These are phyloP conservation scores for Ogataea zsoltii DNA, from an alignment of 805 yeast species.

Conservation along the genomic window DNA sequence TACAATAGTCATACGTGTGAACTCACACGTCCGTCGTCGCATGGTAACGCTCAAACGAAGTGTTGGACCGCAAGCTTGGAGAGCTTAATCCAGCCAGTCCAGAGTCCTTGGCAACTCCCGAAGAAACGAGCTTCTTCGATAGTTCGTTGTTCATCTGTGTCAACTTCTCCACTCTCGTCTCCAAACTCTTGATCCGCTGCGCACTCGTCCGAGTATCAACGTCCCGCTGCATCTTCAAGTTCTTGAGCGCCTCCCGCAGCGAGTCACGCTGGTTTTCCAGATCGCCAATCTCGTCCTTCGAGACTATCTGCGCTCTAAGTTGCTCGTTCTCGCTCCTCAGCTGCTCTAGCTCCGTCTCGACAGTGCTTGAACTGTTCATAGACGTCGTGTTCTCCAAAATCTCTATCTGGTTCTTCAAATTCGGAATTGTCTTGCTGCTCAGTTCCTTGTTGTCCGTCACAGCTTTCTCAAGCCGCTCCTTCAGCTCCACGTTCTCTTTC, in stretches of 20 bases:
- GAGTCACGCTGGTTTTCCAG: constrained; percentile 33
- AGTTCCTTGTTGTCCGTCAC: constrained; percentile 43
- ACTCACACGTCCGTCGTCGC: neutral
- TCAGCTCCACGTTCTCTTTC: constrained; percentile 38
- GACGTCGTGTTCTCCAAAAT: constrained; percentile 28
- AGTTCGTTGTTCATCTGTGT: constrained; percentile 13
- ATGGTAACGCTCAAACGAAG: no score
- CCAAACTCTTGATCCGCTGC: constrained; percentile 28
- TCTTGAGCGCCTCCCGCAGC: constrained; percentile 31
- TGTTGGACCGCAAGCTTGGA: constrained; percentile 10
- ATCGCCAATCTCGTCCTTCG: constrained; percentile 19
- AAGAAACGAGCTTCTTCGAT: constrained; percentile 9
- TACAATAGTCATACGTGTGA: neutral
- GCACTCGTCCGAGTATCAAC: constrained; percentile 26
- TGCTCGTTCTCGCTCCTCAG: constrained; percentile 34
- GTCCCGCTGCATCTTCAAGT: constrained; percentile 30
- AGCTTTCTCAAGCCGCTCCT: constrained; percentile 41
- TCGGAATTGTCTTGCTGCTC: constrained; percentile 46
- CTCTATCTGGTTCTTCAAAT: constrained; percentile 43
- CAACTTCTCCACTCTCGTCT: constrained; percentile 24
- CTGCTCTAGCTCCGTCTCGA: constrained; percentile 28
- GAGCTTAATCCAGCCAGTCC: constrained; percentile 9
- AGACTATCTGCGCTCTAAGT: constrained; percentile 35
- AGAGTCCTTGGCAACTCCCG: neutral
- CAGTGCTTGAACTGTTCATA: constrained; percentile 7